Evolutionary conservation across 2,329 filamentous ascomycete species (phyloP).

Genomic region (Tolypocladium ovalisporum): DNA sequence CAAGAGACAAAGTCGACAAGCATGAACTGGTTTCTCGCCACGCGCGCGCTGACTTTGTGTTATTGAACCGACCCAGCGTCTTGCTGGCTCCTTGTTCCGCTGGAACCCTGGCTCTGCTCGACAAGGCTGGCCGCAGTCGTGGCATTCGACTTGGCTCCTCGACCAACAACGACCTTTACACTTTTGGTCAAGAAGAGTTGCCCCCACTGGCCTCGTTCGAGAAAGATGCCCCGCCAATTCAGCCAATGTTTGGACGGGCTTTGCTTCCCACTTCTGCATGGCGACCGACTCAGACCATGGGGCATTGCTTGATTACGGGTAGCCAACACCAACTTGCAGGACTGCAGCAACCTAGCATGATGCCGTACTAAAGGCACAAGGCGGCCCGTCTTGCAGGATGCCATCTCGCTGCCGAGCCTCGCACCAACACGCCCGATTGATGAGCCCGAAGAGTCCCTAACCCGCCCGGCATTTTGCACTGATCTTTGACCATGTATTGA

Average conservation of each 20-base stretch:
- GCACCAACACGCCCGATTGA: background rate
- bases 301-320: background rate
- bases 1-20: conserved; percentile 31
- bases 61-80: conserved; percentile 9
- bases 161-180: background rate
- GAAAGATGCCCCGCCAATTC: background rate
- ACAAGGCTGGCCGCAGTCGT: background rate
- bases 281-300: background rate
- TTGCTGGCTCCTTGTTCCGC: background rate
- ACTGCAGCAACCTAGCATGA: background rate
- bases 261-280: background rate
- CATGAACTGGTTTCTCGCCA: conserved; percentile 27
- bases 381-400: background rate
- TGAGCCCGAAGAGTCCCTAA: background rate
- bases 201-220: background rate
- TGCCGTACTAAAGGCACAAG: background rate
- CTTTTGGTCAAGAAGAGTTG: background rate
- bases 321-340: background rate
- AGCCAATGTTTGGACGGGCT: background rate
- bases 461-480: background rate
- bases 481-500: background rate
- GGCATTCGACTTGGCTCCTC: background rate
- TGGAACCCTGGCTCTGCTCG: background rate
- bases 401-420: background rate
- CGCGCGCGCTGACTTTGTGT: conserved; percentile 27